A percentile compares a stretch with the other conserved stretches of the same genome.
Conservation (phyloP, 345 rosid species). For the Eucalyptus sp. region DNA sequence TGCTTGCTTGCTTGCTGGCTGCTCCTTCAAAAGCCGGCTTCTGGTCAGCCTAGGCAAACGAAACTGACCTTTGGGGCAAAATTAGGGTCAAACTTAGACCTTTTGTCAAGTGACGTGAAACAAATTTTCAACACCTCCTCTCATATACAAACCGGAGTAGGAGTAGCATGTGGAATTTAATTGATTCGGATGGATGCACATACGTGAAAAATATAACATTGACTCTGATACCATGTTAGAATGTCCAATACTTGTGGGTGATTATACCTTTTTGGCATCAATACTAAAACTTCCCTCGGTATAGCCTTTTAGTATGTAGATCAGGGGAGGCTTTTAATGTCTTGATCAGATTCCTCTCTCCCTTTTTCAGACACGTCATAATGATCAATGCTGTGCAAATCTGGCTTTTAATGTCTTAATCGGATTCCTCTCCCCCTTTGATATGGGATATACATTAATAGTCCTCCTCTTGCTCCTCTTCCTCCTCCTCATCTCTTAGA, state of each 20-base stretch:
- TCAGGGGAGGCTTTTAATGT: neutral
- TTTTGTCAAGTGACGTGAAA: fast-evolving
- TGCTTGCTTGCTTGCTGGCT: neutral
- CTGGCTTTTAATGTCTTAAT: neutral
- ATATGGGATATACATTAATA: neutral
- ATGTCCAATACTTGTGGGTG: fast-evolving
- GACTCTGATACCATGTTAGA: neutral
- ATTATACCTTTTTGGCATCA: neutral
- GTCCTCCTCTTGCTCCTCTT: no score
- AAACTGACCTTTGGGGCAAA: neutral
- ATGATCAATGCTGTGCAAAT: neutral
- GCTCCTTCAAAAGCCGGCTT: neutral
- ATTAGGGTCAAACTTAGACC: neutral
- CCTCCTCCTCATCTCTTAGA: neutral
- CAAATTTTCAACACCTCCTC: neutral
- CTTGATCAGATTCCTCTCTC: neutral
- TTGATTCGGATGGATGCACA: fast-evolving
- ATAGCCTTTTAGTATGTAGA: neutral
- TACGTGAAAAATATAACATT: fast-evolving
- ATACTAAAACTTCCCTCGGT: no score
- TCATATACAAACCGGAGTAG: neutral
- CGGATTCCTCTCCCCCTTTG: neutral
- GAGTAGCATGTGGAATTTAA: neutral
- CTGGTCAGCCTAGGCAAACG: neutral
- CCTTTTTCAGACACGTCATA: neutral